phyloP scores from a whole-genome alignment of 2,329 filamentous ascomycete species.

The Cryphonectria parasitica region DNA sequence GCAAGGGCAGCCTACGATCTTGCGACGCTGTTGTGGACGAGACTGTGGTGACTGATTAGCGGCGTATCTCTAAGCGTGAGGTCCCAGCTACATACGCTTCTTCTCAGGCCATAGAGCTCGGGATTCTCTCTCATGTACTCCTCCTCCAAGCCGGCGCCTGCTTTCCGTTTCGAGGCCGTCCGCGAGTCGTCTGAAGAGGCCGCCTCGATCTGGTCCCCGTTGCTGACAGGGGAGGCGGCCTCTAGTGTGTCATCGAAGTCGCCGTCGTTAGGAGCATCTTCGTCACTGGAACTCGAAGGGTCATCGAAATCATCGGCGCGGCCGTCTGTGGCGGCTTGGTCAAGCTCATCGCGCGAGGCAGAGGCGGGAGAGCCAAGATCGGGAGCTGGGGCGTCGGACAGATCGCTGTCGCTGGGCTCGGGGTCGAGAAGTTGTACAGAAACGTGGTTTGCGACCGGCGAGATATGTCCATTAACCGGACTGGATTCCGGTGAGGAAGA shows the following conservation, averaged over 20 bases:
- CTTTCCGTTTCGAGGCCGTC: conserved; percentile 74
- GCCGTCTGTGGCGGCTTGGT: conserved; percentile 44
- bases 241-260: conserved; percentile 76
- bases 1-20: conserved; percentile 51
- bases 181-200: conserved; percentile 68
- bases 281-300: conserved; percentile 52
- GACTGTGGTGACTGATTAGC: conserved; percentile 45
- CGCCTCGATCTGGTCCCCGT: conserved; percentile 54
- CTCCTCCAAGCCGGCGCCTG: conserved; percentile 66
- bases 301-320: conserved; percentile 45
- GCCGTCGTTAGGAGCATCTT: conserved; percentile 66
- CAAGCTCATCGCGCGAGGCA: conserved; percentile 36
- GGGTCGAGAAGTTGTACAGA: conserved; percentile 45
- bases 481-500: conserved; percentile 64
- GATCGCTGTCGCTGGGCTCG: conserved; percentile 71
- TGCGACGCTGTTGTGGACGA: conserved; percentile 61
- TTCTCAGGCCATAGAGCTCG: conserved; percentile 88
- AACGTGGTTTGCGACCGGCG: conserved; percentile 55
- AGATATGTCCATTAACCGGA: conserved; percentile 69
- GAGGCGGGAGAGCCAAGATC: conserved; percentile 40
- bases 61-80: not conserved
- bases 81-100: conserved; percentile 67
- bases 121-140: conserved; percentile 89
- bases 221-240: conserved; percentile 51
- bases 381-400: conserved; percentile 69